phyloP scores from a whole-genome alignment of 495 filamentous ascomycete genomes.

The Podospora pseudopauciseta region DNA sequence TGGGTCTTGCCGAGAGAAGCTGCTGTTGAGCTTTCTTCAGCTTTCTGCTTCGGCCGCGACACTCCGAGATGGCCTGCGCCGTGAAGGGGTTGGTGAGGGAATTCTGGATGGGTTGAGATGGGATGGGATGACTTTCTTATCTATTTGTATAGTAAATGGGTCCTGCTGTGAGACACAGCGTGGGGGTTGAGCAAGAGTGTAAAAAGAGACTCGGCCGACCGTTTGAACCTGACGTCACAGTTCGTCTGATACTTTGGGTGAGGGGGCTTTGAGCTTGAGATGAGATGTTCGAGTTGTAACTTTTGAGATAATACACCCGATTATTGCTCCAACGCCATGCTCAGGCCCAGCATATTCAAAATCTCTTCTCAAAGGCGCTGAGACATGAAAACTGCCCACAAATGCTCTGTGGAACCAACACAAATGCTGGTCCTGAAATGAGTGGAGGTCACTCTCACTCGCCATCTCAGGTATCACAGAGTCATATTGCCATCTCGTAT shows the following conservation, averaged over 20 bases:
- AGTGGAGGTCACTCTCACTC: not conserved
- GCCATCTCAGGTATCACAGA: not conserved
- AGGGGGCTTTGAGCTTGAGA: not conserved
- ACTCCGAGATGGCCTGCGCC: not conserved
- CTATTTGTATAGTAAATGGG: not conserved
- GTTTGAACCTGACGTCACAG: not conserved
- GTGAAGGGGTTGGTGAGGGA: not conserved
- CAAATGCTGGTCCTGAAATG: not conserved
- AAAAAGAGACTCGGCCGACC: not conserved
- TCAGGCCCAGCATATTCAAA: not conserved
- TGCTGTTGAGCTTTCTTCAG: not conserved
- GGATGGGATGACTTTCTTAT: not conserved
- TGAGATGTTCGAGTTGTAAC: not conserved
- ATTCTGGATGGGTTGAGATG: not conserved
- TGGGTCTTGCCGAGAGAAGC: not conserved
- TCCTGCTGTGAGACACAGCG: not conserved
- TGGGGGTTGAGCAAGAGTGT: not conserved
- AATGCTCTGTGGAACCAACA: not conserved
- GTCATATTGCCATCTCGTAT: not conserved
- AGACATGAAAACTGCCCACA: not conserved
- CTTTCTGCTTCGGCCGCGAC: not conserved
- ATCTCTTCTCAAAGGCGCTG: not conserved
- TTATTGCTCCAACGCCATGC: not conserved
- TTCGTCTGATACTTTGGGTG: not conserved
- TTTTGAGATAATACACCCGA: not conserved